A percentile compares a stretch with the other conserved stretches of the same genome.
Evolutionary conservation across 441 rosid species (phyloP).

Genomic region (Erysimum pusillum): DNA sequence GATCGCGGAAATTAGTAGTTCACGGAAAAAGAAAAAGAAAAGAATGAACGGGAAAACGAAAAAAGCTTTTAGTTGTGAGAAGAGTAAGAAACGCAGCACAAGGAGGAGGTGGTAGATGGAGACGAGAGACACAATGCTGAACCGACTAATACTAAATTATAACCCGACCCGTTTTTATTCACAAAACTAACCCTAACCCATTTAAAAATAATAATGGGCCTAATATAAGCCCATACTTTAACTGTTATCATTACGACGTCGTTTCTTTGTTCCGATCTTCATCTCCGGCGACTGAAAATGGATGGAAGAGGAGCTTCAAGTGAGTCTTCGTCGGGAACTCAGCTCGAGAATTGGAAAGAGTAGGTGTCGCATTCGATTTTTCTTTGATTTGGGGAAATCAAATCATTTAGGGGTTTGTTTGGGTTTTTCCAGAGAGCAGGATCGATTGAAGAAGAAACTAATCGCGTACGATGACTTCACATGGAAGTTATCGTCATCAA

Average conservation of each 20-base stretch:
- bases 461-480: conserved; percentile 61
- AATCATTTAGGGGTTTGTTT: conserved; percentile 1
- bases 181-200: conserved; percentile 44
- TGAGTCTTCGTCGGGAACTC: conserved; percentile 31
- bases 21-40: background rate
- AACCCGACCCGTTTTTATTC: conserved; percentile 43
- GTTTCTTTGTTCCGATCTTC: background rate
- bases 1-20: conserved; percentile 19
- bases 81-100: conserved; percentile 24
- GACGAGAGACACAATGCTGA: conserved; percentile 26
- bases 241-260: background rate
- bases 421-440: conserved; percentile 56
- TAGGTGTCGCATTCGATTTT: conserved; percentile 22
- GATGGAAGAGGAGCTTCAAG: conserved; percentile 26
- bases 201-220: conserved; percentile 31
- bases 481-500: conserved; percentile 55
- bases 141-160: conserved; percentile 37
- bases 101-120: conserved; percentile 38
- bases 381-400: background rate
- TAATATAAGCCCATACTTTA: conserved; percentile 9
- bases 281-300: conserved; percentile 38
- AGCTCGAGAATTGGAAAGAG: conserved; percentile 44
- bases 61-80: background rate
- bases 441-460: conserved; percentile 60
- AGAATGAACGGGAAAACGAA: background rate